These are phyloP conservation scores for Lagenidium giganteum DNA, from an alignment of 352 stramenopile genomes.

Conservation along the genomic window DNA sequence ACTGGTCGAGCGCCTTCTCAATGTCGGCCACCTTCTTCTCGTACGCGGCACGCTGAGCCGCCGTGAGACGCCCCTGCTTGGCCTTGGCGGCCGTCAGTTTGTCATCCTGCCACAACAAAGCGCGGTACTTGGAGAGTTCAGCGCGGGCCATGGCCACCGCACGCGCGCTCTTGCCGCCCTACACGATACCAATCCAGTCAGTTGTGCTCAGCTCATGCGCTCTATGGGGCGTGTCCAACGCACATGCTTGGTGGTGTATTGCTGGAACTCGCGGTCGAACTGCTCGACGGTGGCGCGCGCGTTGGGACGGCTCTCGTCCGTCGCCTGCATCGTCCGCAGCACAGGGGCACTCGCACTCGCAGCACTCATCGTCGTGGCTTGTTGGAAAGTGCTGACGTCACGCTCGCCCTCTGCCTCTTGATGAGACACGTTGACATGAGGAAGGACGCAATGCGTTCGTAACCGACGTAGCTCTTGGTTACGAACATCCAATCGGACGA, in stretches of 20 bases:
- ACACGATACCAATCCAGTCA: not conserved
- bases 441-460: no score
- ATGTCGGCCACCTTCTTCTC: slow-evolving; percentile 72
- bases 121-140: slow-evolving; percentile 77
- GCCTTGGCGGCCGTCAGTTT: slow-evolving; percentile 69
- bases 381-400: not conserved
- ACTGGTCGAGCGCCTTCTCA: slow-evolving; percentile 67
- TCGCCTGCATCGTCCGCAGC: not conserved
- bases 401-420: not conserved
- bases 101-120: slow-evolving; percentile 79
- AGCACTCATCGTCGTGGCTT: not conserved
- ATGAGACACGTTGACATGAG: no score
- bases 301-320: not conserved
- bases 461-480: slow-evolving; percentile 8
- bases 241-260: slow-evolving; percentile 83
- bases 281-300: slow-evolving; percentile 40
- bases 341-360: slow-evolving; percentile 4
- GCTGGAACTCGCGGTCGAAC: slow-evolving; percentile 84
- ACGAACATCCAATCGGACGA: no score
- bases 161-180: slow-evolving; percentile 60
- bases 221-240: not conserved
- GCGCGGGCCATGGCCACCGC: slow-evolving; percentile 73
- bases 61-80: slow-evolving; percentile 57
- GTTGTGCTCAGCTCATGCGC: not conserved
- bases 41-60: slow-evolving; percentile 47